Conservation (phyloP, 768 basidiomycete genomes). For the Pholiota molesta region DNA sequence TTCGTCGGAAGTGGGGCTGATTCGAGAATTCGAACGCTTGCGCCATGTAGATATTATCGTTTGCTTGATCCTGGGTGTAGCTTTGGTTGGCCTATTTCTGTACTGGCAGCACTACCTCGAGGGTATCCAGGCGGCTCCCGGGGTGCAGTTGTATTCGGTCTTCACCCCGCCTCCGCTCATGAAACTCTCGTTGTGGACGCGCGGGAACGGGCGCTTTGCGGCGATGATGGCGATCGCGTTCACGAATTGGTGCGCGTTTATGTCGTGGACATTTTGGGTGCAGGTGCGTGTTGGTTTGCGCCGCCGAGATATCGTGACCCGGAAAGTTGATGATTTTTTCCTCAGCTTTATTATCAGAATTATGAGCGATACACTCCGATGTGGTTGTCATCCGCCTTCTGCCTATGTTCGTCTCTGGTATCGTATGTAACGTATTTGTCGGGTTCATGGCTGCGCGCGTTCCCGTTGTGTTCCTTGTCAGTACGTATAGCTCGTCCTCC, state of each 20-base stretch:
- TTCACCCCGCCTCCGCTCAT: constrained; percentile 63
- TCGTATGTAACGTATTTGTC: constrained; percentile 65
- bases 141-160: constrained; percentile 23
- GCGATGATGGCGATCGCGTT: constrained; percentile 68
- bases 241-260: constrained; percentile 63
- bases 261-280: constrained; percentile 48
- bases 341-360: constrained; percentile 77
- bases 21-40: neutral
- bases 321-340: no score
- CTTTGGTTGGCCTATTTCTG: constrained; percentile 59
- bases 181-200: constrained; percentile 62
- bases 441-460: constrained; percentile 60
- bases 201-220: constrained; percentile 63
- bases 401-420: constrained; percentile 72
- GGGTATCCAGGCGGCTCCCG: neutral
- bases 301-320: no score
- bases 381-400: constrained; percentile 64
- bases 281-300: constrained; percentile 7
- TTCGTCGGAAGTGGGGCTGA: neutral
- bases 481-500: constrained; percentile 36
- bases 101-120: constrained; percentile 71
- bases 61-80: constrained; percentile 61
- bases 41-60: constrained; percentile 62
- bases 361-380: constrained; percentile 58
- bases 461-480: constrained; percentile 56